Conservation (phyloP, 2,329 filamentous ascomycete genomes). For the Dendryphion nanum region DNA sequence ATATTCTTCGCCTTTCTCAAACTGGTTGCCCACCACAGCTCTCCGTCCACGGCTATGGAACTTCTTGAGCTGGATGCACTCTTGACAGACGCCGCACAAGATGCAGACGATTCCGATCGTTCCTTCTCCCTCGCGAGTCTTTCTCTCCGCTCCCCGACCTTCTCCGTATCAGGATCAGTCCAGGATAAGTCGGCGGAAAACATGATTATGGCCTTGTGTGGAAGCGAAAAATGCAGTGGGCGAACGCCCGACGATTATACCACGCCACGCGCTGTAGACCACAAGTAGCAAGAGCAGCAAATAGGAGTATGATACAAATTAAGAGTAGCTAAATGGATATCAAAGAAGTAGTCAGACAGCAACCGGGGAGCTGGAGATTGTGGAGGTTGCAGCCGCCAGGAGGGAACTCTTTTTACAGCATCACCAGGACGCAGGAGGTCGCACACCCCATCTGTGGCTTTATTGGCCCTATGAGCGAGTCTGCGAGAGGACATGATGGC, state of each 20-base stretch:
- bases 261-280: constrained; percentile 13
- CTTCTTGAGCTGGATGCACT: constrained; percentile 15
- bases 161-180: constrained; percentile 33
- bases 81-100: constrained; percentile 19
- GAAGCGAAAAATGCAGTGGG: constrained; percentile 3
- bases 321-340: constrained; percentile 14
- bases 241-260: constrained; percentile 13
- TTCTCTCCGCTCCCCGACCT: constrained; percentile 37
- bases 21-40: constrained; percentile 33
- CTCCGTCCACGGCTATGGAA: constrained; percentile 20
- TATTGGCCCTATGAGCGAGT: constrained; percentile 22
- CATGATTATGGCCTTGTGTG: constrained; percentile 20
- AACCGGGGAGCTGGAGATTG: constrained; percentile 19
- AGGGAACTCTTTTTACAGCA: constrained; percentile 20
- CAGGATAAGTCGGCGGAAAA: constrained; percentile 41
- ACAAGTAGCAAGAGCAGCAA: constrained; percentile 13
- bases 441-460: constrained; percentile 28
- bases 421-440: constrained; percentile 17
- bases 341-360: constrained; percentile 17
- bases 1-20: constrained; percentile 31
- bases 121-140: constrained; percentile 33
- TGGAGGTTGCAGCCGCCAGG: constrained; percentile 18
- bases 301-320: constrained; percentile 13
- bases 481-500: constrained; percentile 9
- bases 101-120: constrained; percentile 15